phyloP scores from a whole-genome alignment of 495 filamentous ascomycete genomes.

The Podospora pseudopauciseta region DNA sequence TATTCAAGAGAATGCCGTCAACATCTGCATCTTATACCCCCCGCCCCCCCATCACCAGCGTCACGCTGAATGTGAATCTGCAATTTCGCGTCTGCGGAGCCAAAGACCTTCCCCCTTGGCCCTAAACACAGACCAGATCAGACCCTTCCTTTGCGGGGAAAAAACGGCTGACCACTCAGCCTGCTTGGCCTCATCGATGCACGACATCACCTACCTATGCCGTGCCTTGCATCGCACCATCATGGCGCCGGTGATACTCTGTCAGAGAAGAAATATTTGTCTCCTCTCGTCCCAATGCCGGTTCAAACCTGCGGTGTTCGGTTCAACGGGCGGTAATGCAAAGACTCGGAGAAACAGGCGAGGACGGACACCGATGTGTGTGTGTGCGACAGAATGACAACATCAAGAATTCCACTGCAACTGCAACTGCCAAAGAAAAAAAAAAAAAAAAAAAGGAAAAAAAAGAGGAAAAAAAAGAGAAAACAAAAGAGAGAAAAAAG shows the following conservation, averaged over 20 bases:
- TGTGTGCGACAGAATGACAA: neutral
- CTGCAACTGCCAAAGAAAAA: no score
- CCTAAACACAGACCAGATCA: neutral
- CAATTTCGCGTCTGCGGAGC: slow-evolving; percentile 6
- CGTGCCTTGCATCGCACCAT: neutral
- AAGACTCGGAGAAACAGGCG: neutral
- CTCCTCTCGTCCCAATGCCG: no score
- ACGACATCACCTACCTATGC: neutral
- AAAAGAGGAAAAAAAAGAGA: no score
- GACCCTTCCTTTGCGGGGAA: slow-evolving; percentile 10
- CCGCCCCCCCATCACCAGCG: neutral
- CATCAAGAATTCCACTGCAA: neutral
- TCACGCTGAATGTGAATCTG: slow-evolving; percentile 6
- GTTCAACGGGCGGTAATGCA: neutral
- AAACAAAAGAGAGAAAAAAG: no score
- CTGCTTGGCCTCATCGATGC: slow-evolving; percentile 3
- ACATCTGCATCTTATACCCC: neutral
- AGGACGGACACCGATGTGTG: no score
- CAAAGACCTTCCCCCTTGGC: neutral
- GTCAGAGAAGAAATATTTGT: no score
- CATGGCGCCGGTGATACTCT: neutral
- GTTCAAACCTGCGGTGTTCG: neutral
- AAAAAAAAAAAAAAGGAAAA: no score
- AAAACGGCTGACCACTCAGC: neutral
- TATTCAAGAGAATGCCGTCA: neutral